Conservation (phyloP, 2,329 filamentous ascomycete species). For the Ceratocystis destructans region DNA sequence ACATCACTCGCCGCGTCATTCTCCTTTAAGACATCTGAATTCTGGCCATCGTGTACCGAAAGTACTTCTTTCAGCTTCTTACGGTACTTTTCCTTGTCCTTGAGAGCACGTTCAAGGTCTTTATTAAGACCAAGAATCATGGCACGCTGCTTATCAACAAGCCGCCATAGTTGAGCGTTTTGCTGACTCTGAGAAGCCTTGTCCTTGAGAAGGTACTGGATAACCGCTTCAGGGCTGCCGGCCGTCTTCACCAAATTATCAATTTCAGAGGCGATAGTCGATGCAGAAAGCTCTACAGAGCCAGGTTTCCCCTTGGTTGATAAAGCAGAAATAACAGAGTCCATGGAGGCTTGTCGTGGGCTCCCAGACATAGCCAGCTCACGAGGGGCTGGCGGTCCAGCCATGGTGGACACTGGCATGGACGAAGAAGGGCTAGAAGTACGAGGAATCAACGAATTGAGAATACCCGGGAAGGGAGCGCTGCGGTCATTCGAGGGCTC, state of each 20-base stretch:
- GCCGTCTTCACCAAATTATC: slow-evolving; percentile 66
- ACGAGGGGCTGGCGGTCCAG: slow-evolving; percentile 22
- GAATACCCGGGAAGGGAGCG: slow-evolving; percentile 11
- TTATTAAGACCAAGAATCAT: slow-evolving; percentile 92
- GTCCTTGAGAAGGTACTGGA: slow-evolving; percentile 78
- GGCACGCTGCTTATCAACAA: slow-evolving; percentile 89
- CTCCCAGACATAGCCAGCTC: slow-evolving; percentile 30
- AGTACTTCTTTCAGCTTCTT: slow-evolving; percentile 73
- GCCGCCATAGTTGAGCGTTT: slow-evolving; percentile 82
- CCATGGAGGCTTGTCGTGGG: slow-evolving; percentile 69
- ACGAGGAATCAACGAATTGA: slow-evolving; percentile 22
- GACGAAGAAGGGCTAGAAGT: slow-evolving; percentile 35
- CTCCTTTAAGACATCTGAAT: background rate
- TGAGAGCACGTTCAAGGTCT: slow-evolving; percentile 77
- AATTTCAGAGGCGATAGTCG: slow-evolving; percentile 56
- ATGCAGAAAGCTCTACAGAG: slow-evolving; percentile 42
- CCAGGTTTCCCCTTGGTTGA: slow-evolving; percentile 49
- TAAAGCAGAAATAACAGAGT: slow-evolving; percentile 75
- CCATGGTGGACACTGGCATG: slow-evolving; percentile 16
- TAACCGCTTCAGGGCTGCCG: slow-evolving; percentile 77
- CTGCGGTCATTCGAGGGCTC: slow-evolving; percentile 15
- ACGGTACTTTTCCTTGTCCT: slow-evolving; percentile 88
- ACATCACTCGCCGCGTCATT: slow-evolving; percentile 10
- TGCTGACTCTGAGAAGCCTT: slow-evolving; percentile 80
- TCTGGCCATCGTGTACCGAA: slow-evolving; percentile 22